Evolutionary conservation across 148 eudicot species (phyloP).

Genomic region (Fagopyrum esculentum): DNA sequence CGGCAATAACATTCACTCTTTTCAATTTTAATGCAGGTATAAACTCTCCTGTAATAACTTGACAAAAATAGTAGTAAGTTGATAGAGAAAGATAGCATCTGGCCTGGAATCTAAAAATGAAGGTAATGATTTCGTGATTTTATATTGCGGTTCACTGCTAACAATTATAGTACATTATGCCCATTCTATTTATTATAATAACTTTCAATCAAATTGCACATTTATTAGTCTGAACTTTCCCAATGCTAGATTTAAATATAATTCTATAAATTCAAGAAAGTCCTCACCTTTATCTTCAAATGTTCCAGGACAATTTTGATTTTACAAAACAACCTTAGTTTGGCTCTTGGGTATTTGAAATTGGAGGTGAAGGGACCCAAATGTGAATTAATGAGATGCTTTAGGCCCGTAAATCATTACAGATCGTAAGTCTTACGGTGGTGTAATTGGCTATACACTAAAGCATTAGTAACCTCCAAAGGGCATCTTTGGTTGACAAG

Average conservation of each 20-base stretch:
- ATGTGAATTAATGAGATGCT: neutral
- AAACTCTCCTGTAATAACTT: neutral
- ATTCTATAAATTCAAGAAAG: neutral
- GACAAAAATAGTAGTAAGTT: slow-evolving; percentile 5
- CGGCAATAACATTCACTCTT: neutral
- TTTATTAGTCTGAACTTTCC: neutral
- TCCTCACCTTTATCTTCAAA: neutral
- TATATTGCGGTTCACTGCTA: too few relatives aligned
- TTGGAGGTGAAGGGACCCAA: neutral
- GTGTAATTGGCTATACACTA: neutral
- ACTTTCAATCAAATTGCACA: neutral
- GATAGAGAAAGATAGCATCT: neutral
- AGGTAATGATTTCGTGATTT: neutral
- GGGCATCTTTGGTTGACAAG: too few relatives aligned
- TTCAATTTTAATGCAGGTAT: neutral
- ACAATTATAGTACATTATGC: neutral
- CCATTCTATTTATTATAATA: neutral
- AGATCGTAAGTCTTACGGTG: neutral
- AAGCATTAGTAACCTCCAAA: too few relatives aligned
- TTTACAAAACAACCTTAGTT: neutral
- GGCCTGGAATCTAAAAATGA: neutral
- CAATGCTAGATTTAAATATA: neutral
- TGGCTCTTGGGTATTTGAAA: neutral
- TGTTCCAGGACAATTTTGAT: neutral
- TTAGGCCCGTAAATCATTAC: neutral